Conservation (phyloP, 164 flowering plant genomes). For the Magnolia changhungtana region DNA sequence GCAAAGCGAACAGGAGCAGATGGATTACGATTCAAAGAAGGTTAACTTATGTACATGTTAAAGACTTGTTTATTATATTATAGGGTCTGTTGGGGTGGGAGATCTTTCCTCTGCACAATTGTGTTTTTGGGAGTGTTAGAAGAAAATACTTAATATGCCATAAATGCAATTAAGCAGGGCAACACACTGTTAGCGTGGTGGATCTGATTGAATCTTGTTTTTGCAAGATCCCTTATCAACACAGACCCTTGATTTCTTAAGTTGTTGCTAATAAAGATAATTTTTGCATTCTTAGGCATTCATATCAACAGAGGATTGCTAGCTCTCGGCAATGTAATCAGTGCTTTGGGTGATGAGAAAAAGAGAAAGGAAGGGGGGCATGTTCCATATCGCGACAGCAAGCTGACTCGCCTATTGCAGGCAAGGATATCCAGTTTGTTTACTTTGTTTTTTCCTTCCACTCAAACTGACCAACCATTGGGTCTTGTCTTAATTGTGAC, state of each 20-base stretch:
- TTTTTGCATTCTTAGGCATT: slow-evolving; percentile 46
- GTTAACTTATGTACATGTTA: slow-evolving; percentile 23
- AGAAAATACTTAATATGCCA: too few relatives aligned
- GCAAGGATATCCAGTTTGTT: slow-evolving; percentile 24
- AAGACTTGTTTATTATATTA: too few relatives aligned
- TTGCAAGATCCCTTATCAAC: background rate
- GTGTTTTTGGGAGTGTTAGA: too few relatives aligned
- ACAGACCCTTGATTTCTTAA: background rate
- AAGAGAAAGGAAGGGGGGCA: slow-evolving; percentile 96
- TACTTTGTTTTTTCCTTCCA: background rate
- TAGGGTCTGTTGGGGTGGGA: too few relatives aligned
- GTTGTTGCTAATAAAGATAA: background rate
- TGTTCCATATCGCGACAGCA: slow-evolving; percentile 98
- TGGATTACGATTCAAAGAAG: slow-evolving; percentile 93
- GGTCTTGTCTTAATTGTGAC: background rate
- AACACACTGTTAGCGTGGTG: background rate
- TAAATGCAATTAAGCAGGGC: too few relatives aligned
- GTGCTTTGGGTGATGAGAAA: slow-evolving; percentile 99
- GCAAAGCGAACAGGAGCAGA: slow-evolving; percentile 96
- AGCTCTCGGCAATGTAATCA: slow-evolving; percentile 98
- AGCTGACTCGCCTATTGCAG: slow-evolving; percentile 91
- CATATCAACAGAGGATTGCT: slow-evolving; percentile 90
- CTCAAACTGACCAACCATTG: too few relatives aligned
- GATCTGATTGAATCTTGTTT: background rate
- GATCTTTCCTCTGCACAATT: background rate